These are phyloP conservation scores for Fusarium palustre DNA, from an alignment of 2,329 filamentous ascomycete genomes.

Conservation along the genomic window DNA sequence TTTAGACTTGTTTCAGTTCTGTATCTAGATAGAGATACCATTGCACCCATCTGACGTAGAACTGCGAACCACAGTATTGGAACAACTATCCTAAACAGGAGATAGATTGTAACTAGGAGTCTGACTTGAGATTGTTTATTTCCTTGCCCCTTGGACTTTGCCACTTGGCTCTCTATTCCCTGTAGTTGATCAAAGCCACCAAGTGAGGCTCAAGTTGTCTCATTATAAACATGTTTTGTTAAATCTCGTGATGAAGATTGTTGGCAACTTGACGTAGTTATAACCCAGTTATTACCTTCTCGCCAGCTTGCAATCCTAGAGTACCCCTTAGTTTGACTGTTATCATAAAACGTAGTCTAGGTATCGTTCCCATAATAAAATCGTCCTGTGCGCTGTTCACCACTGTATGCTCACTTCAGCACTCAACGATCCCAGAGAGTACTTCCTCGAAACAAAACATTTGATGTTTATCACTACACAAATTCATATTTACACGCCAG, in stretches of 20 bases:
- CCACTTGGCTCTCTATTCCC: neutral
- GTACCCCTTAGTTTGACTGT: too few species aligned
- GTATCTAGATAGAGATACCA: too few species aligned
- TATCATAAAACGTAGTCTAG: too few species aligned
- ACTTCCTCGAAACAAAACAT: too few species aligned
- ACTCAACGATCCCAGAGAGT: too few species aligned
- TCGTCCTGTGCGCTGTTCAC: too few species aligned
- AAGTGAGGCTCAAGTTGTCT: neutral
- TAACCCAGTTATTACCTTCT: neutral
- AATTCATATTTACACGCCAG: too few species aligned
- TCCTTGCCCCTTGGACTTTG: neutral
- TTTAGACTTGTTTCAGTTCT: neutral
- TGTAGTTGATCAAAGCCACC: neutral
- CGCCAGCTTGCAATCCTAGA: accelerated
- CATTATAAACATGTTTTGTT: neutral
- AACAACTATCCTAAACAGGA: neutral
- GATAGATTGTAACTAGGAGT: neutral
- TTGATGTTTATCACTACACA: too few species aligned
- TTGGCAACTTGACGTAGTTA: neutral
- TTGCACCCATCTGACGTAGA: neutral
- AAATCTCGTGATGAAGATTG: neutral
- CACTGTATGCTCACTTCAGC: too few species aligned
- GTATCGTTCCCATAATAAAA: too few species aligned
- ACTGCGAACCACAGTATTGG: neutral
- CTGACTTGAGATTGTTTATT: neutral